Evolutionary conservation across 805 yeast genomes (phyloP), one percentile per base, ranked within the genome.

Genomic region (Saturnispora saitoi): DNA sequence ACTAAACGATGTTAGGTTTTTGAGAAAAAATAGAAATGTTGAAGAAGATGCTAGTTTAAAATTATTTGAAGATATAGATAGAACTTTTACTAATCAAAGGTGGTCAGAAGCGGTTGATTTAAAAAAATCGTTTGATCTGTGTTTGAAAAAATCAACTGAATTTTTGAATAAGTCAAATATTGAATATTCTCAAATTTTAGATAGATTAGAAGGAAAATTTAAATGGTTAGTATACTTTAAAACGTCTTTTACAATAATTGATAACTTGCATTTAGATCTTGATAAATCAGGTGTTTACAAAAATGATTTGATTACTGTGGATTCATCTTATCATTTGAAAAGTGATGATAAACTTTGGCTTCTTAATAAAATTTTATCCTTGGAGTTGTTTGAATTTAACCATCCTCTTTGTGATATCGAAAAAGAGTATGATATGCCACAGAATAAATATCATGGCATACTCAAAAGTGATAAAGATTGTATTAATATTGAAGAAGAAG

Each of bases 1-100:
- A 11, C 72, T 83, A 64, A 71, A 72, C 29, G 95, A 86, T 55
- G 72, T 81, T 8, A 62, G 59, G 26, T 72, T 58, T 51, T 81
- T 80, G 50, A 67, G 86, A 47, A 63, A 65, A n/a, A 37, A 62
- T 2, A 61, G 71, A 42, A 70, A 71, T 7, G 54, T 75, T 32
- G 34, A 30, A 3, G 55, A 57, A 0, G 51, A 57, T 0, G 49
- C 63, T 4, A 53, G 15, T 48, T 61, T 20, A 30, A 62, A 26
- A 41, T 56, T 53, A 30, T 68, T 62, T 45, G 65, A 62, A 28
- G 56, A 54, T 8, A 53, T 43, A 4, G 47, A 55, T 1, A 59
- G 80, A 40, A 17, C 26, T 0, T 51, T 49, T 12, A 36, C 43
- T 7, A 43, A 48, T 2, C 57, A 58, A 0, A 37, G 57, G 2